A percentile compares a stretch with the other conserved stretches of the same genome.
phyloP scores from a whole-genome alignment of 1,284 basidiomycete species.

The Cryptococcus sp. region DNA sequence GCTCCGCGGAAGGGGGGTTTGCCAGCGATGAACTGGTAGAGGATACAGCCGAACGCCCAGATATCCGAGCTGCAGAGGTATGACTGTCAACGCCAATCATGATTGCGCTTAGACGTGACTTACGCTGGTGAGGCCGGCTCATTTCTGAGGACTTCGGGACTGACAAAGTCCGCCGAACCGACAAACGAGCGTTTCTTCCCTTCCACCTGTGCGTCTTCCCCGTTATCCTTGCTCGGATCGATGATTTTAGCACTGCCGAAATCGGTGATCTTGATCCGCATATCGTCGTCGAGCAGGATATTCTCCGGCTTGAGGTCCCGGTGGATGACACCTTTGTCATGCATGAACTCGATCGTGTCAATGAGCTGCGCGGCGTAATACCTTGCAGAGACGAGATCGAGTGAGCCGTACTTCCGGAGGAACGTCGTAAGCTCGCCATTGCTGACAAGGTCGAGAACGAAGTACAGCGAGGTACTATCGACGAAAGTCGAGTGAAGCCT shows the following conservation, averaged over 20 bases:
- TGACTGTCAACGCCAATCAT: not conserved
- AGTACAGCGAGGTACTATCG: constrained; percentile 80
- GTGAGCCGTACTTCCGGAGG: constrained; percentile 75
- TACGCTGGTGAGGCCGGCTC: constrained; percentile 59
- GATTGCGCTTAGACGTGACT: constrained; percentile 15
- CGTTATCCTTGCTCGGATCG: constrained; percentile 47
- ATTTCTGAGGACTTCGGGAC: constrained; percentile 82
- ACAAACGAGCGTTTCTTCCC: constrained; percentile 70
- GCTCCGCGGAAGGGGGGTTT: constrained; percentile 60
- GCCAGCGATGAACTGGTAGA: constrained; percentile 60
- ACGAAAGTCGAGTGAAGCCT: constrained; percentile 80
- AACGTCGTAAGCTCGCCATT: constrained; percentile 85
- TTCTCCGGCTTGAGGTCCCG: constrained; percentile 94
- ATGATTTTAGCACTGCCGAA: constrained; percentile 94
- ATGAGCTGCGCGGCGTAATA: constrained; percentile 87
- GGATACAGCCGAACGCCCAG: constrained; percentile 62
- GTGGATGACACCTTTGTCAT: constrained; percentile 82
- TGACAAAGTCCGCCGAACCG: constrained; percentile 94
- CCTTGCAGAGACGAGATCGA: constrained; percentile 70
- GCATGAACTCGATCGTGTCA: constrained; percentile 86
- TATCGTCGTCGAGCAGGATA: constrained; percentile 79
- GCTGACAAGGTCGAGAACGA: constrained; percentile 83
- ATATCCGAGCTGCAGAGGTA: constrained; percentile 54
- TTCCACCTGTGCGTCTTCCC: constrained; percentile 23
- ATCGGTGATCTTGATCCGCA: constrained; percentile 91